Conservation (phyloP, 2,329 filamentous ascomycete genomes). For the Phaeoacremonium minimum region DNA sequence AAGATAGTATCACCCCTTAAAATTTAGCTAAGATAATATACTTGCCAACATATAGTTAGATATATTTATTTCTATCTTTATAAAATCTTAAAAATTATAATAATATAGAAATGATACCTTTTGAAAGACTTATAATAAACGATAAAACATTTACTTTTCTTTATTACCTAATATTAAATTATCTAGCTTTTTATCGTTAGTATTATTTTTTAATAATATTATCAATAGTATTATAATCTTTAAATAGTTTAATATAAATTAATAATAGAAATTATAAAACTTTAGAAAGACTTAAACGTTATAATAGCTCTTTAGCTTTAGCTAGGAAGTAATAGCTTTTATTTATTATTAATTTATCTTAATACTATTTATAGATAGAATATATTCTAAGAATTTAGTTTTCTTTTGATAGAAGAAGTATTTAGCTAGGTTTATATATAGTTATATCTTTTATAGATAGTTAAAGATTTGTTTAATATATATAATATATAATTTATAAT, state of each 20-base stretch:
- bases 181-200: neutral
- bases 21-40: constrained; percentile 2
- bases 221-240: neutral
- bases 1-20: constrained; percentile 1
- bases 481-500: no score
- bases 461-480: no score
- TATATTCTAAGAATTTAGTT: no score
- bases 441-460: no score
- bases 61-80: neutral
- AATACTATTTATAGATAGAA: no score
- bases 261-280: no score
- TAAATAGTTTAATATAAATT: constrained; percentile 1
- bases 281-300: no score
- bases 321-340: no score
- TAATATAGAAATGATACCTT: neutral
- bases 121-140: neutral
- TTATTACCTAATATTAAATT: neutral
- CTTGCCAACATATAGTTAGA: constrained; percentile 1
- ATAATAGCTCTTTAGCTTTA: no score
- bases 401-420: no score
- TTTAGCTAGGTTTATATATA: no score
- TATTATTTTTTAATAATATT: neutral
- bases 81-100: neutral
- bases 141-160: neutral
- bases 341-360: no score